A percentile compares a stretch with the other conserved stretches of the same genome.
Evolutionary conservation across 1,139 yeast genomes (phyloP).

Genomic region (Diutina pseudorugosa): DNA sequence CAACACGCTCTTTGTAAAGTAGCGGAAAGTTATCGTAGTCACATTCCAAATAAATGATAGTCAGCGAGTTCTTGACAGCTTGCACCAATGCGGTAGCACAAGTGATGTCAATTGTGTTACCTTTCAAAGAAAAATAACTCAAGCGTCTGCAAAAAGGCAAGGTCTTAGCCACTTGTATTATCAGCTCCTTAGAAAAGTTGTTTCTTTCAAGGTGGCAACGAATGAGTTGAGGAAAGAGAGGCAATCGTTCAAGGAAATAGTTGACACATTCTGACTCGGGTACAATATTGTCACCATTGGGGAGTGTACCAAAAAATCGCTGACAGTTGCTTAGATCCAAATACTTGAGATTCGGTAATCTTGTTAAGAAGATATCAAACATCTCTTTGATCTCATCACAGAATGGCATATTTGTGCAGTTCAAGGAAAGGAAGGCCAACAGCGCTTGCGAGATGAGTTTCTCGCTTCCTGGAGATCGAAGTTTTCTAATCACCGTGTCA

Average conservation of each 20-base stretch:
- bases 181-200: constrained; percentile 30
- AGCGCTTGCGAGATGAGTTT: constrained; percentile 13
- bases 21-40: constrained; percentile 27
- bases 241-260: constrained; percentile 41
- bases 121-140: constrained; percentile 47
- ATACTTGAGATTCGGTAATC: constrained; percentile 43
- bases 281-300: constrained; percentile 5
- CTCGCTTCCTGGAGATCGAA: constrained; percentile 12
- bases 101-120: constrained; percentile 39
- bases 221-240: constrained; percentile 42
- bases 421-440: constrained; percentile 36
- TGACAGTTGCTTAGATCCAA: constrained; percentile 60
- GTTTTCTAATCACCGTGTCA: constrained; percentile 15
- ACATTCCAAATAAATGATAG: constrained; percentile 28
- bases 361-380: constrained; percentile 20
- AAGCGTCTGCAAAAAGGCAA: constrained; percentile 50
- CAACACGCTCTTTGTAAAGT: constrained; percentile 43
- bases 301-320: constrained; percentile 28
- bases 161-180: constrained; percentile 46
- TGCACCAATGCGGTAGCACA: constrained; percentile 29
- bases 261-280: constrained; percentile 16
- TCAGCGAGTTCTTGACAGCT: constrained; percentile 27
- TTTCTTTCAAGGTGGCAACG: constrained; percentile 56
- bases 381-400: constrained; percentile 20
- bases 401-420: constrained; percentile 33